phyloP scores from a whole-genome alignment of 257 asterid genomes.

The Cordia subcordata region DNA sequence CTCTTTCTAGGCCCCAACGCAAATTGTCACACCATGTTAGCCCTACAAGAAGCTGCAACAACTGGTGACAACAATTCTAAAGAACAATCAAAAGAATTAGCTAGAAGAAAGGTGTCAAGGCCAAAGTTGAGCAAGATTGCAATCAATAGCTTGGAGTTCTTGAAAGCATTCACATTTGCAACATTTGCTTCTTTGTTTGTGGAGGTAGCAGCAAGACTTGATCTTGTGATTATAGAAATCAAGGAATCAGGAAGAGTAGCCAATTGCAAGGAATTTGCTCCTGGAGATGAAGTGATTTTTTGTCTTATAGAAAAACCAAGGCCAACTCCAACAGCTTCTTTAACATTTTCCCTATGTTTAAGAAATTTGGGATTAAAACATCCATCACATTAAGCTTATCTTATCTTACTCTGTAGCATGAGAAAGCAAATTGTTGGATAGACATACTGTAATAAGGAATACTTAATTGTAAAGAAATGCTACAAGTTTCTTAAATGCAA shows the following conservation, averaged over 20 bases:
- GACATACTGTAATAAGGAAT: no score
- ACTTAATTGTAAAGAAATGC: no score
- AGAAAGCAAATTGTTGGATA: no score
- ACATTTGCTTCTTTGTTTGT: conserved; percentile 82
- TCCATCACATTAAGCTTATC: no score
- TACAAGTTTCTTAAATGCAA: no score
- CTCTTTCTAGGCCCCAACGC: conserved; percentile 53
- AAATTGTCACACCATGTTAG: conserved; percentile 27
- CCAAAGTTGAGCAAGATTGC: conserved; percentile 74
- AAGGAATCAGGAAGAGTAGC: conserved; percentile 78
- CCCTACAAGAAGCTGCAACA: conserved; percentile 31
- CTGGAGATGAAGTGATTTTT: conserved; percentile 29
- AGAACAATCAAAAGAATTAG: conserved; percentile 27
- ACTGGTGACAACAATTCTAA: conserved; percentile 24
- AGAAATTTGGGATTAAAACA: no score
- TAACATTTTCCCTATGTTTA: no score
- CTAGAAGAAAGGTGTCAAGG: conserved; percentile 40
- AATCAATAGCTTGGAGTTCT: conserved; percentile 66
- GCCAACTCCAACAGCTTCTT: no score
- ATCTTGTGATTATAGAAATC: conserved; percentile 76
- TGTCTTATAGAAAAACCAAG: no score
- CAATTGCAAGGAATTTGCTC: conserved; percentile 58
- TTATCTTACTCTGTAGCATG: no score
- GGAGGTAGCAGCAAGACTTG: conserved; percentile 82
- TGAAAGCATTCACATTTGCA: conserved; percentile 86